Conservation (phyloP, 352 stramenopile genomes). For the Thalassiosira hispida region DNA sequence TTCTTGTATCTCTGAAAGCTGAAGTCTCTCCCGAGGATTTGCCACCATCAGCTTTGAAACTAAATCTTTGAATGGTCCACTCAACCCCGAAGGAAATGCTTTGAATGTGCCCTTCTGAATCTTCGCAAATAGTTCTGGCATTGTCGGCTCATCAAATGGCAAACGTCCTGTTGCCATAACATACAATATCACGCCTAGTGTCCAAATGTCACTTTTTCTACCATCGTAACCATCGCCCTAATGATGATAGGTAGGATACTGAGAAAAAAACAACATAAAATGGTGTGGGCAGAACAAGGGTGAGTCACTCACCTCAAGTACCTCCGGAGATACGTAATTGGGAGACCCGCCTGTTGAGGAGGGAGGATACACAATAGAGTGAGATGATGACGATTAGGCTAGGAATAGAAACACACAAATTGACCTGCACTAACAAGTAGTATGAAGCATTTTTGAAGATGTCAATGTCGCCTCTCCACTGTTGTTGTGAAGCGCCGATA, state of each 20-base stretch:
- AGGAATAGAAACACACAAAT: too few relatives aligned
- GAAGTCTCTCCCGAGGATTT: conserved; percentile 89
- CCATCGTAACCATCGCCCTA: conserved; percentile 89
- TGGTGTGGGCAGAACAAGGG: too few relatives aligned
- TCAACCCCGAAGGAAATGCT: conserved; percentile 86
- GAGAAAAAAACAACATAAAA: too few relatives aligned
- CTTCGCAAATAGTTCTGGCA: conserved; percentile 95
- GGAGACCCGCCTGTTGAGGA: conserved; percentile 95
- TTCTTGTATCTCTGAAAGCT: conserved; percentile 89
- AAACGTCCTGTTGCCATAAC: conserved; percentile 79
- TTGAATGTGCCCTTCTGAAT: conserved; percentile 96
- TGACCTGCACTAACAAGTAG: too few relatives aligned
- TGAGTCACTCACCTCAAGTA: too few relatives aligned
- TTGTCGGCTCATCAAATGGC: conserved; percentile 81
- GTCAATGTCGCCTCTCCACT: conserved; percentile 44
- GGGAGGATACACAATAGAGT: conserved; percentile 58
- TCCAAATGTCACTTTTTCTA: conserved; percentile 90
- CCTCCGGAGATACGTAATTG: conserved; percentile 93
- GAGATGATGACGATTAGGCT: conserved; percentile 47
- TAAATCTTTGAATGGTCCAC: conserved; percentile 40
- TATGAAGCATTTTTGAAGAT: conserved; percentile 54
- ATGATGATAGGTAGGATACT: too few relatives aligned
- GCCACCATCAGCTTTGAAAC: conserved; percentile 89
- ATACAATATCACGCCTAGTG: conserved; percentile 96
- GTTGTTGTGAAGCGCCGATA: conserved; percentile 90